Evolutionary conservation across 305 asterid species (phyloP).

Genomic region (Fraxinus paxiana): DNA sequence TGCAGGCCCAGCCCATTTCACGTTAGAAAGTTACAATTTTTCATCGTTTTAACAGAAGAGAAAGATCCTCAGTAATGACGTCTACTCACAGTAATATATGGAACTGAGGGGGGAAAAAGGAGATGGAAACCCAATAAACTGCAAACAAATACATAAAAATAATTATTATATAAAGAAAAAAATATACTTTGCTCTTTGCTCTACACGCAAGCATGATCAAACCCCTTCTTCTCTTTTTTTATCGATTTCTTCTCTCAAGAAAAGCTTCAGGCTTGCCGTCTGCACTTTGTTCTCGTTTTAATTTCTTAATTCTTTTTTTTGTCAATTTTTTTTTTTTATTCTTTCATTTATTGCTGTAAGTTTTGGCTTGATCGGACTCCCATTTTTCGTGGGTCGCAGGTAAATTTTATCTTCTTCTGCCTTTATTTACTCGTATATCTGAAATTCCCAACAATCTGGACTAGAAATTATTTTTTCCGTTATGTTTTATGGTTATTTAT

Average conservation of each 20-base stretch:
- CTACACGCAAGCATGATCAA: not conserved
- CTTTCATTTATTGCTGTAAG: conserved; percentile 23
- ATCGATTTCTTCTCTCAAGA: not conserved
- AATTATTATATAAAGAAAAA: not conserved
- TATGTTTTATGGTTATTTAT: not conserved
- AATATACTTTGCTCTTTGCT: not conserved
- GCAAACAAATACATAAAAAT: not conserved
- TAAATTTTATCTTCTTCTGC: conserved; percentile 7
- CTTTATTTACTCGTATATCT: not conserved
- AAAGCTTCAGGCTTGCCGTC: not conserved
- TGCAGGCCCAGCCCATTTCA: not conserved
- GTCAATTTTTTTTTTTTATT: conserved; percentile 14
- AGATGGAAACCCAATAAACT: not conserved
- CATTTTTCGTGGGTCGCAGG: conserved; percentile 21
- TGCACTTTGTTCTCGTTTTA: not conserved
- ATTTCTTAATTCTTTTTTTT: not conserved
- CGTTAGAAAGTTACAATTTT: not conserved
- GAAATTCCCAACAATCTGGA: not conserved
- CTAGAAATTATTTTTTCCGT: not conserved
- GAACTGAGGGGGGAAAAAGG: not conserved
- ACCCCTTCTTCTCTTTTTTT: not conserved
- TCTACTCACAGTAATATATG: not conserved
- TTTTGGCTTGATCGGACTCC: conserved; percentile 25
- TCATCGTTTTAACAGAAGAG: not conserved
- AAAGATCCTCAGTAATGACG: not conserved